Conservation (phyloP, 306 rosid species). For the Prunus padus region DNA sequence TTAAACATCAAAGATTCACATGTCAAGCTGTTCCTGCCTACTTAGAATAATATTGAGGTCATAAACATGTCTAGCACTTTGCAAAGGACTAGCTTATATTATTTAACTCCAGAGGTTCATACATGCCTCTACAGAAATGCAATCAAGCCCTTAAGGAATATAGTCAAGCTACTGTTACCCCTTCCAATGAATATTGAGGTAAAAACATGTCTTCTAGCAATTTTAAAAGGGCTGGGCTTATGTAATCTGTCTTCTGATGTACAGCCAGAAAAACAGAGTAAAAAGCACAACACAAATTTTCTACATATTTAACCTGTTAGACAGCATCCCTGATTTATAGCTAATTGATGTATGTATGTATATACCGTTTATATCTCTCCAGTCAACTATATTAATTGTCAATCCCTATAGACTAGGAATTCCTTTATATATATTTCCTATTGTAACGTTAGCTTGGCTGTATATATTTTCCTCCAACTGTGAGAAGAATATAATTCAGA, state of each 20-base stretch:
- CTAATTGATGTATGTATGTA: no score
- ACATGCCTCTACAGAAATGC: not conserved
- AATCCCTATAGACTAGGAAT: no score
- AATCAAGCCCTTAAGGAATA: not conserved
- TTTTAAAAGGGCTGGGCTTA: not conserved
- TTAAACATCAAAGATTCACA: not conserved
- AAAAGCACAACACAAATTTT: not conserved
- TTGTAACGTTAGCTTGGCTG: no score
- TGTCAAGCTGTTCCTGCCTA: not conserved
- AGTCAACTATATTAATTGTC: no score
- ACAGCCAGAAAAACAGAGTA: not conserved
- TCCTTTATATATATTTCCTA: no score
- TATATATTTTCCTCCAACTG: no score
- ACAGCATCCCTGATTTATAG: no score
- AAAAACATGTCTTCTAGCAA: not conserved
- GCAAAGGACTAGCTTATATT: not conserved
- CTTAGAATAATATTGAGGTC: not conserved
- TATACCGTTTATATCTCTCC: no score
- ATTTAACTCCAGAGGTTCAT: not conserved
- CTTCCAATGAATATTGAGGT: not conserved
- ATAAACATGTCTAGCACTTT: not conserved
- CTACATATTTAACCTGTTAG: slow-evolving; percentile 25
- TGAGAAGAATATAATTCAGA: no score
- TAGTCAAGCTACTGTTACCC: not conserved
- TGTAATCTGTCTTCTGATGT: not conserved